Evolutionary conservation across 1,284 basidiomycete genomes (phyloP), one percentile per base, ranked within the genome.

Genomic region (Heliocybe sulcata): DNA sequence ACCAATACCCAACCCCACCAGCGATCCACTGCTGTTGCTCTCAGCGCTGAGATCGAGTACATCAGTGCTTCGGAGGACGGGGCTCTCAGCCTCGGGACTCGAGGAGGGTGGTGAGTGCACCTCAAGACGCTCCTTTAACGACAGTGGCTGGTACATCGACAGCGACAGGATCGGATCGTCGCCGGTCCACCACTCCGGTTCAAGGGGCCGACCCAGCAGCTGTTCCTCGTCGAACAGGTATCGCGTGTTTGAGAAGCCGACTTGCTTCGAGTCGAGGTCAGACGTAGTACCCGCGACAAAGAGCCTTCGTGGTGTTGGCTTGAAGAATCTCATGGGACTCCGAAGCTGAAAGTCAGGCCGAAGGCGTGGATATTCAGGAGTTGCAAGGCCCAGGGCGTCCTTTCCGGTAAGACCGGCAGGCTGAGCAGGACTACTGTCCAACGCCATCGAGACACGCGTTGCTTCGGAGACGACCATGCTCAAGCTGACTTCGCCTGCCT

Each of bases 1-100:
- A 8, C 47, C 47, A 22, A 49, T 23, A 22, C 47, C 47, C 20
- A 49, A 25, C 3, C 47, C 47, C 11, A 29, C 12, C 23, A 45
- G n/a, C 4, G n/a, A 19, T 11, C 4, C 14, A 29, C 11, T 49
- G 14, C 23, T 26, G 47, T 16, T 16, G n/a, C 6, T 45, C 10
- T 45, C 47, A 49, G 23, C 47, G n/a, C n/a, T 16, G 22, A 23
- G 35, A 33, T 47, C 23, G 3, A 26, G 11, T 14, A 45, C 20
- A 27, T 10, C 19, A 26, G 51, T 31, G 33, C 29, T 52, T 26
- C 51, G 27, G 12, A 35, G 20, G 27, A 52, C 33, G 6, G 51
- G 51, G 51, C 51, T 52, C 16, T 52, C 51, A 23, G 19, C 16
- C 27, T 52, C 51, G 33, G 51, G 33, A 35, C 27, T 31, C 27